Conservation (phyloP, 2,329 filamentous ascomycete genomes). For the Aspergillus brunneoviolaceus region DNA sequence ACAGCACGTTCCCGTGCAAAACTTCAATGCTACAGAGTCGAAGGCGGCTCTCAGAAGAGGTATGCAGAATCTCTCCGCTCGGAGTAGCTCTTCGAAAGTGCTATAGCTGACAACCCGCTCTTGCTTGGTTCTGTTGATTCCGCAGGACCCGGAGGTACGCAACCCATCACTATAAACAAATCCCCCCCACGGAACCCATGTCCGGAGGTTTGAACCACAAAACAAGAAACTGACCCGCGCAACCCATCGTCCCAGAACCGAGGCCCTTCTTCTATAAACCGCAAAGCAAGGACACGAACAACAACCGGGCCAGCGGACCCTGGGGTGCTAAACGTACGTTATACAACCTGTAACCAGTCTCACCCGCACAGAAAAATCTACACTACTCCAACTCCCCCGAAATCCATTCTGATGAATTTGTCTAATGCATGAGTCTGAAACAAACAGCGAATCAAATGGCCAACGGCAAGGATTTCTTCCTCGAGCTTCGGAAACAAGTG, state of each 20-base stretch:
- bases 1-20: constrained; percentile 43
- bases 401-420: too few relatives aligned
- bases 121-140: background rate
- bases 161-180: background rate
- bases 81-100: background rate
- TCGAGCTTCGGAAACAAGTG: constrained; percentile 51
- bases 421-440: too few relatives aligned
- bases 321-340: constrained; percentile 48
- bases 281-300: constrained; percentile 36
- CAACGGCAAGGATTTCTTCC: constrained; percentile 51
- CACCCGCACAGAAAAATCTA: background rate
- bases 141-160: constrained; percentile 34
- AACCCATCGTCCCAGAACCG: constrained; percentile 23
- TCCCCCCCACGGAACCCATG: background rate
- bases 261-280: constrained; percentile 42
- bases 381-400: too few relatives aligned
- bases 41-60: constrained; percentile 44
- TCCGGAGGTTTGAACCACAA: background rate
- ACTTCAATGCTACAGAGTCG: constrained; percentile 46
- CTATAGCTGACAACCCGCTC: background rate
- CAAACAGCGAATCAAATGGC: constrained; percentile 47
- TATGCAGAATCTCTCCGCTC: constrained; percentile 16
- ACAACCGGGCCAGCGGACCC: constrained; percentile 38
- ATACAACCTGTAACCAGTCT: background rate
- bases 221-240: constrained; percentile 5